Evolutionary conservation across 2,329 filamentous ascomycete genomes (phyloP).

Genomic region (Penicillium sp.): DNA sequence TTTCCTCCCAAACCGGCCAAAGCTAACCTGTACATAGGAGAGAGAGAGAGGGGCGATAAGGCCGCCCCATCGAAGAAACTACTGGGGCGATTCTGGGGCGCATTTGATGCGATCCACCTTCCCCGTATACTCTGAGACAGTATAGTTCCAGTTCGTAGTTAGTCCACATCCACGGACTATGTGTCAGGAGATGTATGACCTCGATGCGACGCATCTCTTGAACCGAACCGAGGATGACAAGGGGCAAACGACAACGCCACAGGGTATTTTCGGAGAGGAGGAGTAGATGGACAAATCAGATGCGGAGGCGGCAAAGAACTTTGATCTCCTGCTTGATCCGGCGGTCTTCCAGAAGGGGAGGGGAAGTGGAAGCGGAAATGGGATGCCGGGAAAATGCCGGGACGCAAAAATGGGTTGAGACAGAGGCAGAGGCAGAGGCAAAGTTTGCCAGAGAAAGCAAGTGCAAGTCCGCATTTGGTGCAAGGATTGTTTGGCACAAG

Average conservation of each 20-base stretch:
- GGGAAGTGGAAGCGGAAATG: not conserved
- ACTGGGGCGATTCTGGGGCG: slow-evolving; percentile 11
- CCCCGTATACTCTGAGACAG: no score
- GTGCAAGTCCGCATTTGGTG: not conserved
- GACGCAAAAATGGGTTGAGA: not conserved
- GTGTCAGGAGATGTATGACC: slow-evolving; percentile 6
- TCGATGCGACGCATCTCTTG: slow-evolving; percentile 7
- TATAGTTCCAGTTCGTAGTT: no score
- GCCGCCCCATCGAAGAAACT: slow-evolving; percentile 13
- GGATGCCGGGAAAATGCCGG: slow-evolving; percentile 4
- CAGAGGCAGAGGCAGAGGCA: not conserved
- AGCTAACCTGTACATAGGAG: no score
- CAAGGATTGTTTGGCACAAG: slow-evolving; percentile 2
- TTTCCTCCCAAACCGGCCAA: no score
- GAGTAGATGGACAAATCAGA: slow-evolving; percentile 3
- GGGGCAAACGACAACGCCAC: not conserved
- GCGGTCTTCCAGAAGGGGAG: slow-evolving; percentile 4
- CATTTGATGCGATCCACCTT: slow-evolving; percentile 12
- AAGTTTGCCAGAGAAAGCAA: not conserved
- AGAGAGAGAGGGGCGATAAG: slow-evolving; percentile 5
- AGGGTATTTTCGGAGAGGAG: not conserved
- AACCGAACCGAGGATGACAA: not conserved
- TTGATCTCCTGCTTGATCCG: no score
- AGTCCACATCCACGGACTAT: no score
- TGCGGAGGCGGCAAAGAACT: not conserved